Percentiles rank a stretch among this genome's conserved stretches.
phyloP scores from a whole-genome alignment of 208 protist species.

The Leishmania amazonensis region DNA sequence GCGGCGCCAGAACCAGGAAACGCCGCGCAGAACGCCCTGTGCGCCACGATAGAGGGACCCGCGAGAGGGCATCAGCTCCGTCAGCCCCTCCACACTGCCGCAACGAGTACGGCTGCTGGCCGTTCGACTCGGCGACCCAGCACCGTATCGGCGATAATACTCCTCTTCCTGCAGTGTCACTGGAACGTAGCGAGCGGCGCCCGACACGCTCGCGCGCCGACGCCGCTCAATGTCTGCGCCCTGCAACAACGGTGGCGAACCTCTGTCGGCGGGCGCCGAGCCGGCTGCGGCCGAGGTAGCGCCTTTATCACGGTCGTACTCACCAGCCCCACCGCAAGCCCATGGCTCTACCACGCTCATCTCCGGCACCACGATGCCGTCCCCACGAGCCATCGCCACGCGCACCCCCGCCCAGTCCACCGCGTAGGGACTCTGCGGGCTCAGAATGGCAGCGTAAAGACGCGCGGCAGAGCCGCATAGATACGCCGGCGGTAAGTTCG shows the following conservation, averaged over 20 bases:
- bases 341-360: constrained; percentile 34
- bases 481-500: constrained; percentile 6
- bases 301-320: neutral
- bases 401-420: constrained; percentile 48
- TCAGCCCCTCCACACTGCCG: constrained; percentile 1
- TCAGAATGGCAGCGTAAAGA: constrained; percentile 42
- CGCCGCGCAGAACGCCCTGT: constrained; percentile 9
- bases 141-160: constrained; percentile 22
- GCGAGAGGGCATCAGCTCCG: constrained; percentile 10
- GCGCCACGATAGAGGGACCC: constrained; percentile 17
- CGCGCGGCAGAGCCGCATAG: constrained; percentile 22
- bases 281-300: neutral
- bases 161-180: constrained; percentile 33
- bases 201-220: neutral
- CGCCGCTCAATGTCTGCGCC: neutral
- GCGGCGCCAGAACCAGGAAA: constrained; percentile 10
- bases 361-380: constrained; percentile 51
- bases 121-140: neutral
- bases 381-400: constrained; percentile 31
- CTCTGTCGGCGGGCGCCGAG: neutral
- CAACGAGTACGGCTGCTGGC: neutral
- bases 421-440: constrained; percentile 33
- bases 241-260: neutral
- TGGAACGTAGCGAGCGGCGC: neutral
- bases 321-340: constrained; percentile 6